Evolutionary conservation across 2,329 filamentous ascomycete species (phyloP), one percentile per base, ranked within the genome.

Genomic region (Ophiostoma perfectum): DNA sequence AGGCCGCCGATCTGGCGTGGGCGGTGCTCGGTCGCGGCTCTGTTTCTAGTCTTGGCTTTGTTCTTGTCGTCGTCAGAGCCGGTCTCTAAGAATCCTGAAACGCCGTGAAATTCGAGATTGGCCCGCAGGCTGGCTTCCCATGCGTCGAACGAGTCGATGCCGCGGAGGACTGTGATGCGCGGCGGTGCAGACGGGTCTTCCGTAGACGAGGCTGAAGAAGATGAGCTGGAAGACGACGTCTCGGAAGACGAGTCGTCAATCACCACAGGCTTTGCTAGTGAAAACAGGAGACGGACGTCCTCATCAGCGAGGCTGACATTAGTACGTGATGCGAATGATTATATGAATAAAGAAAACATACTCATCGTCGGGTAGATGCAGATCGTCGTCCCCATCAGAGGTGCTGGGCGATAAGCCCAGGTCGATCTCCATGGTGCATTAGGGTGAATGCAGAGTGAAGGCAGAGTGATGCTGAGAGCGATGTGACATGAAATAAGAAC

Each of bases 81-180:
- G 39, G 14, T 5, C 5, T 55, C 16, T 3, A 71, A 39, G 41
- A 70, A 72, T 0, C 67, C 67, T 3, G 44, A 18, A 2, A 72
- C 70, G n/a, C 68, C 68, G 42, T 69, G 68, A 49, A 65, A 69
- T 5, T 7, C 16, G 16, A 72, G 65, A 18, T 67, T 69, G 39
- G 58, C 64, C 2, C 39, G 38, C n/a, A 72, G 67, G 1, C 44
- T 66, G 18, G 64, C 9, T 60, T 69, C 58, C 71, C 71, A 72
- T 5, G 11, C 36, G 14, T 69, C 64, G 39, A 69, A 72, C 42
- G 66, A 69, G 18, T 62, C 47, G 45, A 69, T 42, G 52, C 60
- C 68, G 7, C 38, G 44, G 3, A 72, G 68, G 16, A 41, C 69
- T 2, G 64, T 66, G 45, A 69, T 65, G 5, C 62, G 58, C 7